These are phyloP conservation scores for Antrodiella citrinella DNA, from an alignment of 768 basidiomycete genomes.

Conservation along the genomic window DNA sequence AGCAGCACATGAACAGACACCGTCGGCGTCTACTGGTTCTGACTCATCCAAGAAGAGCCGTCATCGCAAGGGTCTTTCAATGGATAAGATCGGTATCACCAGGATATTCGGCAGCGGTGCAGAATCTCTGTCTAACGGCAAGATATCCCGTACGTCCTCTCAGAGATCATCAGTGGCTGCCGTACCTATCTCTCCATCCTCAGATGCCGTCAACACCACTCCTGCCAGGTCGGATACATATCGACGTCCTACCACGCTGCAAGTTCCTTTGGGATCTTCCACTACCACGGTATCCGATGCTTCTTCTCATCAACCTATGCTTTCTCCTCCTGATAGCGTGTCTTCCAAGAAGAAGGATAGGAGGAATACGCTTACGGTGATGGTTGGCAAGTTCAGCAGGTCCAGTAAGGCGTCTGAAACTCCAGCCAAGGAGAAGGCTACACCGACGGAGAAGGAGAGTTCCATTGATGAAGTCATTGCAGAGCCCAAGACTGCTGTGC, in stretches of 20 bases:
- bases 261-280: slow-evolving; percentile 16
- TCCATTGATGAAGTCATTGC: slow-evolving; percentile 1
- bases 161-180: slow-evolving; percentile 19
- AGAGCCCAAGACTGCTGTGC: neutral
- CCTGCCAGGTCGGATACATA: slow-evolving; percentile 11
- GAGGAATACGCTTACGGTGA: slow-evolving; percentile 80
- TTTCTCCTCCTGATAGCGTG: slow-evolving; percentile 29
- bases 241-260: slow-evolving; percentile 26
- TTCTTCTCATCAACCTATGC: slow-evolving; percentile 17
- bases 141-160: slow-evolving; percentile 35
- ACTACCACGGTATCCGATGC: slow-evolving; percentile 9
- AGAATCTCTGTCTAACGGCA: slow-evolving; percentile 25
- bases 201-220: slow-evolving; percentile 18
- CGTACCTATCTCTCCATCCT: slow-evolving; percentile 11
- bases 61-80: slow-evolving; percentile 60
- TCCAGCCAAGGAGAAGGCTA: slow-evolving; percentile 25
- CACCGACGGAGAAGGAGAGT: slow-evolving; percentile 15
- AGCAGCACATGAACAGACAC: slow-evolving; percentile 9
- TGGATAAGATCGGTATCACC: slow-evolving; percentile 73
- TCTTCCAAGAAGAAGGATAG: slow-evolving; percentile 46
- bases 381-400: slow-evolving; percentile 71
- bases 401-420: slow-evolving; percentile 23
- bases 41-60: slow-evolving; percentile 38
- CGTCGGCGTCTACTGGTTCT: slow-evolving; percentile 16
- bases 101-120: slow-evolving; percentile 54